These are phyloP conservation scores for Clavispora carvajalis DNA, from an alignment of 805 yeast species.

Conservation along the genomic window DNA sequence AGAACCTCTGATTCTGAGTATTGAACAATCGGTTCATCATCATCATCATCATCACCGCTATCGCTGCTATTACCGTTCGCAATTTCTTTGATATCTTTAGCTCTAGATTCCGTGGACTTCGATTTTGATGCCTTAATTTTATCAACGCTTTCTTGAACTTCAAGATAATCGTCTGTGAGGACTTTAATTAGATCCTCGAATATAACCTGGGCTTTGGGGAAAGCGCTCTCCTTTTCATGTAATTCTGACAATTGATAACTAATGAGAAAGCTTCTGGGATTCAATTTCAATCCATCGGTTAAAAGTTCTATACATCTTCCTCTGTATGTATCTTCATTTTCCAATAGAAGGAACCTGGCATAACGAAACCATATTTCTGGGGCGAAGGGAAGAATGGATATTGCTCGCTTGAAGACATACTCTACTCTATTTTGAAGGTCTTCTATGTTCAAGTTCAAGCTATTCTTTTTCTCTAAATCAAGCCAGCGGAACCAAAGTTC, in stretches of 20 bases:
- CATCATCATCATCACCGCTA: conserved; percentile 1
- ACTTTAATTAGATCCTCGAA: conserved; percentile 48
- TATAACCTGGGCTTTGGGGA: conserved; percentile 43
- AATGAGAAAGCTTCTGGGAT: conserved; percentile 66
- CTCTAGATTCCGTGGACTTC: conserved; percentile 8
- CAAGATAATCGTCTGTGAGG: conserved; percentile 35
- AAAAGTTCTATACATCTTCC: conserved; percentile 44
- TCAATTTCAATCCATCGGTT: conserved; percentile 51
- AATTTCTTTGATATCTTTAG: conserved; percentile 5
- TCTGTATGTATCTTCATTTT: conserved; percentile 35
- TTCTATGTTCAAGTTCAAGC: conserved; percentile 52
- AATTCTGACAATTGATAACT: conserved; percentile 64
- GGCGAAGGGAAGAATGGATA: conserved; percentile 53
- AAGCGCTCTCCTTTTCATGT: conserved; percentile 54
- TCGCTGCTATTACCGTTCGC: conserved; percentile 6
- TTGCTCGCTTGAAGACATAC: conserved; percentile 69
- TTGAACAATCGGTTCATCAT: conserved; percentile 4
- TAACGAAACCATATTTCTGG: conserved; percentile 78
- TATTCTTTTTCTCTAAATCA: conserved; percentile 71
- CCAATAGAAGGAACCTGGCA: conserved; percentile 30
- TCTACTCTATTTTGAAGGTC: conserved; percentile 48
- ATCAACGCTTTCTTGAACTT: conserved; percentile 19
- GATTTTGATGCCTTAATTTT: conserved; percentile 9
- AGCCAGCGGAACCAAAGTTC: conserved; percentile 70
- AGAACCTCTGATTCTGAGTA: conserved; percentile 20